Base-by-base conservation (phyloP, 1,139 yeast genomes). In the Debaryomycetaceae sp. region DNA sequence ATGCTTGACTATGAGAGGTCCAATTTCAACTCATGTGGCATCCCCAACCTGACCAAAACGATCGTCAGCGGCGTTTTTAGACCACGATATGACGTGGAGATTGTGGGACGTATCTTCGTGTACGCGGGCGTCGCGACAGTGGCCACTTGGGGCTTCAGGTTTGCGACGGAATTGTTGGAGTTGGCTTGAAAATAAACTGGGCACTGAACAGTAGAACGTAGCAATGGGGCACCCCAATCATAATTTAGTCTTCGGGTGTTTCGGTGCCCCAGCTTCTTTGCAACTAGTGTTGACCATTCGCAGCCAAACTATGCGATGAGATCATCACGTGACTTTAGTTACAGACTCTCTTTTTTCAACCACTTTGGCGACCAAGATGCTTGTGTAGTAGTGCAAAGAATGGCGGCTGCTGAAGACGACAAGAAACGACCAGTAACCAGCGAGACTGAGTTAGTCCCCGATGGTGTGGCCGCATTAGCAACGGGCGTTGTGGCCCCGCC, bases 31-130 rank as follows among this genome's bases (percentile, higher is more conserved):
- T n/a, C 14, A 7, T 13, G 9, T 23, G 9, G 5, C 16, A 34
- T 2, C 38, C 15, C 32, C 32, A 9, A 28, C 13, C 16, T 40
- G 17, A 30, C 29, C 28, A 12, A 28, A 23, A 28, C 25, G 6
- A n/a, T n/a, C 5, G 39, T 41, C 18, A 58, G 67, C 36, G 71
- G 67, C 4, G 79, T 62, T 27, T 75, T 58, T 49, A 65, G 54
- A 47, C 62, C 75, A 8, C 61, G 88, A 33, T 80, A 78, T 46
- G 91, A 82, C 40, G 79, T 82, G 18, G 89, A 81, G 41, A 82
- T 83, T 12, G 61, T 83, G 27, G 85, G 91, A 9, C 65, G 89
- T 45, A 53, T 83, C 36, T 61, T 81, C 13, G 83, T 84, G 1
- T 86, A 86, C 52, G 78, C 83, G 3, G 95, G 95, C 0, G 73